Percentiles rank a stretch among this genome's conserved stretches.
phyloP scores from a whole-genome alignment of 805 yeast species.

The Osmozyma mogii region DNA sequence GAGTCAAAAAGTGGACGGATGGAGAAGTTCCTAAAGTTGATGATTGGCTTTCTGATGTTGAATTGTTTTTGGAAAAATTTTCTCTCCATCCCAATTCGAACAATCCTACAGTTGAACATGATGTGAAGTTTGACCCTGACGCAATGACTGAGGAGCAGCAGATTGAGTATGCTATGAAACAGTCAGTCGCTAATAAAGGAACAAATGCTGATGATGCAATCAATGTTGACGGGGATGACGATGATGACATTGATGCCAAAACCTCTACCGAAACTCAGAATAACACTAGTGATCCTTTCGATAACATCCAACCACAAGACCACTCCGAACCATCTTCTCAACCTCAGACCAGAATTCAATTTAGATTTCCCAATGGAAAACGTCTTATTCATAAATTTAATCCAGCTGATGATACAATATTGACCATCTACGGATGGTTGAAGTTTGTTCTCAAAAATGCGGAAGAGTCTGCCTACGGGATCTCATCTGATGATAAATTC shows the following conservation, averaged over 20 bases:
- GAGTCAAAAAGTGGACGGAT: constrained; percentile 67
- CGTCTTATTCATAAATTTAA: constrained; percentile 67
- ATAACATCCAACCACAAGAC: constrained; percentile 39
- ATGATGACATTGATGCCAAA: constrained; percentile 9
- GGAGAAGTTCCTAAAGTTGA: constrained; percentile 50
- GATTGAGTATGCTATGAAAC: constrained; percentile 62
- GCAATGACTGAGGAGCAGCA: constrained; percentile 78
- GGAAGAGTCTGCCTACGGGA: constrained; percentile 40
- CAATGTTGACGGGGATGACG: constrained; percentile 13
- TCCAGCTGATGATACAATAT: constrained; percentile 45
- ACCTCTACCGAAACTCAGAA: no score
- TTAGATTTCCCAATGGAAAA: constrained; percentile 84
- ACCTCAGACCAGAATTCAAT: constrained; percentile 69
- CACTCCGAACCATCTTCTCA: constrained; percentile 60
- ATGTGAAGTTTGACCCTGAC: constrained; percentile 52
- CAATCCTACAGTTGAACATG: constrained; percentile 62
- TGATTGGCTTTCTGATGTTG: constrained; percentile 59
- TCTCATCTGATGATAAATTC: constrained; percentile 32
- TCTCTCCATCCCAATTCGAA: constrained; percentile 55
- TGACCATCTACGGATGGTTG: constrained; percentile 53
- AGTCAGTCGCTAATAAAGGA: constrained; percentile 41
- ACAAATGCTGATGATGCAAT: constrained; percentile 21
- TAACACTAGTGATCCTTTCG: constrained; percentile 40
- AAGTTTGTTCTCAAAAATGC: constrained; percentile 47
- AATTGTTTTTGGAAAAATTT: constrained; percentile 58